phyloP scores from a whole-genome alignment of 305 asterid genomes.

The Lippia alba region DNA sequence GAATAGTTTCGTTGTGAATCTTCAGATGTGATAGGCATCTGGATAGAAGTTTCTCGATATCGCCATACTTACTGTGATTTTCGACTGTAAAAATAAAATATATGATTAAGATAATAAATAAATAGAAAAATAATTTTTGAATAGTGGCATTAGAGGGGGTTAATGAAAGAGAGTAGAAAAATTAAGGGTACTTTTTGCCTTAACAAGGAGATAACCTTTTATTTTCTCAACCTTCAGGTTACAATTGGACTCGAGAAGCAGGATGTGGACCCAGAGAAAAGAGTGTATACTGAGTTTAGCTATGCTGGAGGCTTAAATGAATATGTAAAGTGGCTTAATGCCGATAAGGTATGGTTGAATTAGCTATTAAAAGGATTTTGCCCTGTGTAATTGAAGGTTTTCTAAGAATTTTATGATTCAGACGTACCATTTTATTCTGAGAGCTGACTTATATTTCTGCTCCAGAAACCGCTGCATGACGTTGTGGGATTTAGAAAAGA shows the following conservation, averaged over 20 bases:
- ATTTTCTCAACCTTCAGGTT: slow-evolving; percentile 51
- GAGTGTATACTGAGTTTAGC: slow-evolving; percentile 62
- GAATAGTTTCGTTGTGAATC: slow-evolving; percentile 28
- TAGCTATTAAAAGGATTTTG: background rate
- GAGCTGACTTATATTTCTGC: slow-evolving; percentile 43
- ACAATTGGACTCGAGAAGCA: slow-evolving; percentile 72
- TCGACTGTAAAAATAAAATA: background rate
- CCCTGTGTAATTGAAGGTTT: background rate
- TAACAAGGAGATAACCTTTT: slow-evolving; percentile 16
- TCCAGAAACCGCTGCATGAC: slow-evolving; percentile 89
- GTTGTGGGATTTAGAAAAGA: slow-evolving; percentile 82
- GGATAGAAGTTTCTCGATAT: slow-evolving; percentile 1
- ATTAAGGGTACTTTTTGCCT: background rate
- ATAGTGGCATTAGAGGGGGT: too few species aligned
- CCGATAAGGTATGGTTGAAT: slow-evolving; percentile 75
- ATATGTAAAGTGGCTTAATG: slow-evolving; percentile 90
- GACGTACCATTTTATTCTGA: slow-evolving; percentile 25
- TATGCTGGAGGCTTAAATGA: slow-evolving; percentile 96
- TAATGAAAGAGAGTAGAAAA: too few species aligned
- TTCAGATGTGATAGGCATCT: slow-evolving; percentile 6
- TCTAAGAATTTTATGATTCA: slow-evolving; percentile 16
- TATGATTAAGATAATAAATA: too few species aligned
- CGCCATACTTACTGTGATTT: slow-evolving; percentile 1
- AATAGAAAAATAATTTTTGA: too few species aligned
- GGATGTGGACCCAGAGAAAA: slow-evolving; percentile 67